Percentiles rank a stretch among this genome's conserved stretches.
Evolutionary conservation across 129 eudicot genomes (phyloP).

Genomic region (Calendula officinalis): DNA sequence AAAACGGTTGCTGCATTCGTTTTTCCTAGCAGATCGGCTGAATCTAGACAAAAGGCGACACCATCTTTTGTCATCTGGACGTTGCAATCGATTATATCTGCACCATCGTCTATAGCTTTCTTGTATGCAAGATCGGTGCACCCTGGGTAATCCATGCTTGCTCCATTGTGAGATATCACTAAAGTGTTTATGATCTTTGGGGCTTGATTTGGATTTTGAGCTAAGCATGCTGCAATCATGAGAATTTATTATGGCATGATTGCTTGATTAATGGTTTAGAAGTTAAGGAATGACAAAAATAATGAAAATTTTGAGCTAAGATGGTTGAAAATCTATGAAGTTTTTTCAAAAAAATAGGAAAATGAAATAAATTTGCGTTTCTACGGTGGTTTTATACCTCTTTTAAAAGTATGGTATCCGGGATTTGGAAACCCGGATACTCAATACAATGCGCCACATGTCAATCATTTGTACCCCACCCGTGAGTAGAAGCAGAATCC

Average conservation of each 20-base stretch:
- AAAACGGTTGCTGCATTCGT: slow-evolving; percentile 65
- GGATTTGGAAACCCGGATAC: too few species aligned
- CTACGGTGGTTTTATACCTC: too few species aligned
- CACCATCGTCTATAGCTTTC: slow-evolving; percentile 78
- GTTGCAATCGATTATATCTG: slow-evolving; percentile 81
- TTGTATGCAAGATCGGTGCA: slow-evolving; percentile 83
- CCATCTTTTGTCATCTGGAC: slow-evolving; percentile 95
- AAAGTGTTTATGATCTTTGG: slow-evolving; percentile 36
- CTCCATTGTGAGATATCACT: slow-evolving; percentile 83
- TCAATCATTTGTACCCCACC: too few species aligned
- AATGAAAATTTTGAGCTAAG: too few species aligned
- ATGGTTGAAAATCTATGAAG: too few species aligned
- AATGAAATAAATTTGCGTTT: too few species aligned
- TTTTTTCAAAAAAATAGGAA: too few species aligned
- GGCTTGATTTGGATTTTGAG: slow-evolving; percentile 47
- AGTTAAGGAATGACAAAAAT: too few species aligned
- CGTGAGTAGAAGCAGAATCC: too few species aligned
- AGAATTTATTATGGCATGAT: neutral
- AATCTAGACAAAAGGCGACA: slow-evolving; percentile 67
- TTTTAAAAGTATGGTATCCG: too few species aligned
- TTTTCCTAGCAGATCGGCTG: slow-evolving; percentile 57
- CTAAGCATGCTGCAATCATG: slow-evolving; percentile 69
- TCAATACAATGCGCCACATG: too few species aligned
- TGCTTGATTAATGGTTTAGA: too few species aligned
- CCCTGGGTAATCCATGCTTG: slow-evolving; percentile 84